Percentiles rank a stretch among this genome's conserved stretches.
These are phyloP conservation scores for Chlorella sorokiniana DNA, from an alignment of 139 green algal species.

Conservation along the genomic window DNA sequence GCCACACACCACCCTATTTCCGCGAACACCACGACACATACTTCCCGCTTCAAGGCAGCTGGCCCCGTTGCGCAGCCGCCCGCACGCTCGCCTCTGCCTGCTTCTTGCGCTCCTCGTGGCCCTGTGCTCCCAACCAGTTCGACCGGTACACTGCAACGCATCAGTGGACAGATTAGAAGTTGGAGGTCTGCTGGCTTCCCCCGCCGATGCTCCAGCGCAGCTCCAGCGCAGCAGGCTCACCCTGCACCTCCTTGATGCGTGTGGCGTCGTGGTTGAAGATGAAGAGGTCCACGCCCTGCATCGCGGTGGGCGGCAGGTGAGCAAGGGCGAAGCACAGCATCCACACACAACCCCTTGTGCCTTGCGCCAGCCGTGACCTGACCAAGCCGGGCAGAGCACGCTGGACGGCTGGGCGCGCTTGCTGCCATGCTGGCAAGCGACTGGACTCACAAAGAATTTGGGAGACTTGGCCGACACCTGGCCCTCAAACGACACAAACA, in stretches of 20 bases:
- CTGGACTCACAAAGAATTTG: slow-evolving; percentile 20
- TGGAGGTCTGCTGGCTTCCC: neutral
- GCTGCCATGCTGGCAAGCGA: too few relatives aligned
- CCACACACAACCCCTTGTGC: neutral
- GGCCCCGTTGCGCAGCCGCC: neutral
- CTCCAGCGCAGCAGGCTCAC: neutral
- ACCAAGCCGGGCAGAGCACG: too few relatives aligned
- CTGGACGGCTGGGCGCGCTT: too few relatives aligned
- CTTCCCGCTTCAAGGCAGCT: neutral
- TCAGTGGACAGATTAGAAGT: neutral
- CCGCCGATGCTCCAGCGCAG: too few relatives aligned
- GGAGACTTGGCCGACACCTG: slow-evolving; percentile 10
- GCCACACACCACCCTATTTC: too few relatives aligned
- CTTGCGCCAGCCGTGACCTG: too few relatives aligned
- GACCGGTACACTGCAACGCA: slow-evolving; percentile 21
- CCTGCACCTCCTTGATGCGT: slow-evolving; percentile 31
- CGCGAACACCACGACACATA: neutral
- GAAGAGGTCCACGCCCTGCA: slow-evolving; percentile 29
- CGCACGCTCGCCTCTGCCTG: neutral
- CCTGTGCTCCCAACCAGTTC: slow-evolving; percentile 26
- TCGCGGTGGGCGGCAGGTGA: neutral
- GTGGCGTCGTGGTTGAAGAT: slow-evolving; percentile 26
- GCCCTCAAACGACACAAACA: slow-evolving; percentile 37
- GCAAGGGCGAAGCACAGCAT: neutral
- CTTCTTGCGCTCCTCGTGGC: slow-evolving; percentile 37